Conservation (phyloP, 2,329 filamentous ascomycete genomes). For the Botrytis cinerea region DNA sequence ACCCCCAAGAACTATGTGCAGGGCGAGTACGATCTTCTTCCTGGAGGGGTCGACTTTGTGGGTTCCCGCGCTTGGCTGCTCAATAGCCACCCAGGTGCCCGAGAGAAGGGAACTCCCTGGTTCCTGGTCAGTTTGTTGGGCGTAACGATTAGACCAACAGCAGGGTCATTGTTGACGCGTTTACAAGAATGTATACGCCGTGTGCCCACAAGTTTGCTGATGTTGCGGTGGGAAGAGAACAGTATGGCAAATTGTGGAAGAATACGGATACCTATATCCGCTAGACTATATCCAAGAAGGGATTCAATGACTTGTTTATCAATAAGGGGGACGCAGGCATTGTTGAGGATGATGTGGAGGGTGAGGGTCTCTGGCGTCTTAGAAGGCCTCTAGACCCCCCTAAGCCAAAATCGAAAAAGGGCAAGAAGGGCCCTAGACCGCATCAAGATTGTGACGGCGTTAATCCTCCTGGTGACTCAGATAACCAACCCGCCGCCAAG, state of each 20-base stretch:
- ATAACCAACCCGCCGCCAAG: neutral
- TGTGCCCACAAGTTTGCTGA: neutral
- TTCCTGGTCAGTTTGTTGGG: neutral
- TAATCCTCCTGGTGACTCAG: neutral
- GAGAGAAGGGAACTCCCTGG: neutral
- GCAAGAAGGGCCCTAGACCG: neutral
- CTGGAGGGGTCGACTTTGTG: neutral
- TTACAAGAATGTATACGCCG: neutral
- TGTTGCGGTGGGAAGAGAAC: neutral
- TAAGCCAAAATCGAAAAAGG: neutral
- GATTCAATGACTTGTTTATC: neutral
- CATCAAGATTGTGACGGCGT: neutral
- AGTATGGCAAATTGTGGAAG: neutral
- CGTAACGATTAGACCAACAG: neutral
- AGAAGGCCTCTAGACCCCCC: neutral
- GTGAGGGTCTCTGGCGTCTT: neutral
- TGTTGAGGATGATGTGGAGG: neutral
- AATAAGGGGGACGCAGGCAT: neutral
- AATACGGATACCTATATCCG: neutral
- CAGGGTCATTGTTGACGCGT: neutral
- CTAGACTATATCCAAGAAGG: neutral
- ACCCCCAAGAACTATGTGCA: neutral
- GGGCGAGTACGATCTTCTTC: neutral
- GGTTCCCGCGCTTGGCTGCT: neutral
- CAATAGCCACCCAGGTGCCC: neutral